A percentile compares a stretch with the other conserved stretches of the same genome.
These are phyloP conservation scores for Aristolochia californica DNA, from an alignment of 164 flowering plant species.

Conservation along the genomic window DNA sequence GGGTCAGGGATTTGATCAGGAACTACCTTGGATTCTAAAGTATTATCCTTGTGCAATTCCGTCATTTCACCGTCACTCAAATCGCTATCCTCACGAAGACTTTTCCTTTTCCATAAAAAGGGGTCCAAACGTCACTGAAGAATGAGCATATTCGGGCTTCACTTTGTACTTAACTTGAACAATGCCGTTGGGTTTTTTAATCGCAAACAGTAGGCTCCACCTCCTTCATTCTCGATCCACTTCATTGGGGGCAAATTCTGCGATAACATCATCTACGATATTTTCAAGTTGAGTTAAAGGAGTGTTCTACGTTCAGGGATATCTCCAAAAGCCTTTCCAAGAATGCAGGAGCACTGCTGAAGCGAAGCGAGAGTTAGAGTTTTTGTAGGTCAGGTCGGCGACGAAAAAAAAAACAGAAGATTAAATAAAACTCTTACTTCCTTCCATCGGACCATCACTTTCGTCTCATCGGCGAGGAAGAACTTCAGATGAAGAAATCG, in stretches of 20 bases:
- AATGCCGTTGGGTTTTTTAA: not conserved
- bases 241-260: conserved; percentile 87
- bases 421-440: too few relatives aligned
- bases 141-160: conserved; percentile 4
- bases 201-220: conserved; percentile 19
- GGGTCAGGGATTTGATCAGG: conserved; percentile 3
- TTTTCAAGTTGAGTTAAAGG: too few relatives aligned
- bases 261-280: conserved; percentile 80
- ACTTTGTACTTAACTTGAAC: conserved; percentile 17
- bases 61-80: not conserved
- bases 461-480: too few relatives aligned
- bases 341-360: too few relatives aligned
- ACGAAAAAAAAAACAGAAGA: too few relatives aligned
- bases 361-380: too few relatives aligned
- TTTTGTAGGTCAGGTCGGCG: too few relatives aligned
- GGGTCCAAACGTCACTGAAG: conserved; percentile 5
- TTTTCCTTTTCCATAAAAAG: not conserved
- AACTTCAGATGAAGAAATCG: too few relatives aligned
- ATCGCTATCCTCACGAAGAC: conserved; percentile 2
- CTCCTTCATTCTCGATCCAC: conserved; percentile 64
- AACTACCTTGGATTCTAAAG: conserved; percentile 5
- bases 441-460: too few relatives aligned
- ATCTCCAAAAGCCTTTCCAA: too few relatives aligned
- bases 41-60: conserved; percentile 10
- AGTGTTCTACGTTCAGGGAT: too few relatives aligned